Evolutionary conservation across 495 filamentous ascomycete species (phyloP), one percentile per base, ranked within the genome.

Genomic region (Clavariopsis aquatica): DNA sequence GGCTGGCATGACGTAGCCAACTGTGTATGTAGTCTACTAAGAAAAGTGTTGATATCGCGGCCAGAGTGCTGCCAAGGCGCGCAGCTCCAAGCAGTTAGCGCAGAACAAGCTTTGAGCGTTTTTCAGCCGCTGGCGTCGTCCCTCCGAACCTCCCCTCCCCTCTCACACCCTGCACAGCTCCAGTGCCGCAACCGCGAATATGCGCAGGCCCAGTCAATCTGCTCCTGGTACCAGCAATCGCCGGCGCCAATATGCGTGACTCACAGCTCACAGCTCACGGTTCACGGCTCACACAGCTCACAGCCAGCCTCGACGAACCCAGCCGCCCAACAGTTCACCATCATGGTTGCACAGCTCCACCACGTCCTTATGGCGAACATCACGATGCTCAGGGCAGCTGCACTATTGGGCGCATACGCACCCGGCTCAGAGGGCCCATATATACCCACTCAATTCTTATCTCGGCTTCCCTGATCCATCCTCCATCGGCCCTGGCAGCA

Each of bases 401-500:
- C 41, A 27, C 36, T 53, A 59, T 65, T 65, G 62, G 62, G 31
- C 55, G 54, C 54, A 49, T 45, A 54, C 1, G 15, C 20, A 17
- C 26, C 13, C 8, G 29, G 12, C 10, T 53, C 24, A 19, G 43
- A 43, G 27, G 62, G n/a, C 55, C 62, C 62, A 65, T 57, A 58
- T 57, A 34, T 65, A 65, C 62, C 62, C 62, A 65, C 62, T 59
- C 20, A 43, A 43, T 9, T 54, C 20, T 57, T 65, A 65, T 65
- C 62, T 65, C 62, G 62, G 61, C 23, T 64, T 64, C 13, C 61
- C 61, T 64, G 13, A 49, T 57, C 31, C 26, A 57, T 49, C 38
- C 12, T 43, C 38, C 5, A 38, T 45, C 34, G 17, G 31, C 43
- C 22, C 31, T 22, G 52, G 38, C 15, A 13, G 49, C 20, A 23